Percentiles rank a stretch among this genome's conserved stretches.
These are phyloP conservation scores for Citrullus mucosospermus DNA, from an alignment of 306 rosid species.

Conservation along the genomic window DNA sequence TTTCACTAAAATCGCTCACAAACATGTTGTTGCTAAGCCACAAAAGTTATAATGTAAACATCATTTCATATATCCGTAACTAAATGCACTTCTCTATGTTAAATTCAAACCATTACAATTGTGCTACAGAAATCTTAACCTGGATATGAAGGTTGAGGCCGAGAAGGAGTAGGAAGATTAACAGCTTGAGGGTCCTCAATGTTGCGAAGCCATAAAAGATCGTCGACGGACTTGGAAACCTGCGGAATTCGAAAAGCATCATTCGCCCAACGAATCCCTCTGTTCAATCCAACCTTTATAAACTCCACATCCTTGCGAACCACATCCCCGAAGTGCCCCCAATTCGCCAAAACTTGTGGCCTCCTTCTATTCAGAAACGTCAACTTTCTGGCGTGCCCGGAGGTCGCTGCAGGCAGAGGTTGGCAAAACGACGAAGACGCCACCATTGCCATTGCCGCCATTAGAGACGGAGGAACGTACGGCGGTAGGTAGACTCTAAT, in stretches of 20 bases:
- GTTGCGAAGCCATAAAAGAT: slow-evolving; percentile 62
- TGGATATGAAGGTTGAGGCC: slow-evolving; percentile 83
- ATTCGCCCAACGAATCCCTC: slow-evolving; percentile 60
- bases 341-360: slow-evolving; percentile 40
- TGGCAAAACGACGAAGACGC: slow-evolving; percentile 15
- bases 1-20: too few relatives aligned
- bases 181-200: slow-evolving; percentile 62
- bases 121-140: slow-evolving; percentile 23
- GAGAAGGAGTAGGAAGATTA: slow-evolving; percentile 28
- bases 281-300: slow-evolving; percentile 37
- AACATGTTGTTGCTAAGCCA: too few relatives aligned
- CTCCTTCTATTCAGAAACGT: slow-evolving; percentile 14
- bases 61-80: neutral
- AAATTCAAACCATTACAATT: neutral
- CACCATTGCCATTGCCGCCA: slow-evolving; percentile 27
- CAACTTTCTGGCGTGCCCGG: slow-evolving; percentile 11
- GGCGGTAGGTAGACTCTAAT: neutral
- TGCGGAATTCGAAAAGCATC: slow-evolving; percentile 46
- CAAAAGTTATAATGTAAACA: neutral
- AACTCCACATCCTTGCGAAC: slow-evolving; percentile 65
- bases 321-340: slow-evolving; percentile 44
- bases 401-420: slow-evolving; percentile 14
- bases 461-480: slow-evolving; percentile 7
- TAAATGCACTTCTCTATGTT: neutral
- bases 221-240: slow-evolving; percentile 45